Evolutionary conservation across 345 rosid genomes (phyloP).

Genomic region (Dimocarpus longan): DNA sequence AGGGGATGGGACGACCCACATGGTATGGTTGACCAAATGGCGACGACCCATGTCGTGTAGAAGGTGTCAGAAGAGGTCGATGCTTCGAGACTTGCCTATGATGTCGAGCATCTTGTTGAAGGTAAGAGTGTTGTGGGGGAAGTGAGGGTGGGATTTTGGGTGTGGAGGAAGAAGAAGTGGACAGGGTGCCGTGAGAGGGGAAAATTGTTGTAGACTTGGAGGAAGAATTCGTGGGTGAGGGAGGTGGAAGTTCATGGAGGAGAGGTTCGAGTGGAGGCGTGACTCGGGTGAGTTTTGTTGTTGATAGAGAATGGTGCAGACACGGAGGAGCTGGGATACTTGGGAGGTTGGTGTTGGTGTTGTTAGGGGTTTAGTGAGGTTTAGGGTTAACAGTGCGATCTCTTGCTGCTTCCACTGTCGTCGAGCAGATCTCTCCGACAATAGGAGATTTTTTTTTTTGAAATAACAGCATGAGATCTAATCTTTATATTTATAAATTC

Average conservation of each 20-base stretch:
- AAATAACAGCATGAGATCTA: too few relatives aligned
- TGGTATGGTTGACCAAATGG: slow-evolving; percentile 52
- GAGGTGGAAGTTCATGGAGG: slow-evolving; percentile 40
- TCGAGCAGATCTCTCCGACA: too few relatives aligned
- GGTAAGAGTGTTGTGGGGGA: slow-evolving; percentile 55
- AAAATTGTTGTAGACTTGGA: slow-evolving; percentile 84
- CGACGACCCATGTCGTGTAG: slow-evolving; percentile 50
- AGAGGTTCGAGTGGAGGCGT: slow-evolving; percentile 62
- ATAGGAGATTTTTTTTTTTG: too few relatives aligned
- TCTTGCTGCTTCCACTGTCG: neutral
- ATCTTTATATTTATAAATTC: too few relatives aligned
- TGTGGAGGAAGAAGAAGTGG: slow-evolving; percentile 68
- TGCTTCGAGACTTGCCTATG: slow-evolving; percentile 63
- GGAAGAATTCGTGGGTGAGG: slow-evolving; percentile 73
- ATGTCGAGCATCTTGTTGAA: slow-evolving; percentile 71
- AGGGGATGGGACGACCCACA: too few relatives aligned
- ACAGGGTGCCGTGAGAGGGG: slow-evolving; percentile 85
- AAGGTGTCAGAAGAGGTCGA: slow-evolving; percentile 69
- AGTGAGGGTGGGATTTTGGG: slow-evolving; percentile 38
- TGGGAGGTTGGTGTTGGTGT: slow-evolving; percentile 30
- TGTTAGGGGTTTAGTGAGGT: slow-evolving; percentile 18
- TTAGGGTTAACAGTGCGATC: slow-evolving; percentile 15
- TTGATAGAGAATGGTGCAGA: slow-evolving; percentile 83
- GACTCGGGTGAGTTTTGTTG: slow-evolving; percentile 68
- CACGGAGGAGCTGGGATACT: slow-evolving; percentile 58